phyloP scores from a whole-genome alignment of 176 grass and related monocot species.

The Aegilops sharonensis region DNA sequence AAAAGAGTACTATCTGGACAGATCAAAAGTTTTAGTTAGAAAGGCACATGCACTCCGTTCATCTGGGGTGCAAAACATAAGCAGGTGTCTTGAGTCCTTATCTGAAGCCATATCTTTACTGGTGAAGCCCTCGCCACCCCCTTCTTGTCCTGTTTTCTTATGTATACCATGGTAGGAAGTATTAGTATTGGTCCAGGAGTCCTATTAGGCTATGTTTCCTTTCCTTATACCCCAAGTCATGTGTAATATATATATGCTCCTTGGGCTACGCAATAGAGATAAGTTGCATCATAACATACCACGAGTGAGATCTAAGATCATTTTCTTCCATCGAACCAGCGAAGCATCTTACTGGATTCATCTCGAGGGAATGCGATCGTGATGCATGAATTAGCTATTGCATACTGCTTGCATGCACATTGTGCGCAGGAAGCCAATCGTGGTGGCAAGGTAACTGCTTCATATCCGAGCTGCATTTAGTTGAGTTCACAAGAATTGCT shows the following conservation, averaged over 20 bases:
- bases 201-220: too few species aligned
- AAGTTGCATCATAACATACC: too few species aligned
- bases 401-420: constrained; percentile 72
- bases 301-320: constrained; percentile 3
- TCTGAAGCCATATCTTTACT: constrained; percentile 83
- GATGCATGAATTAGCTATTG: constrained; percentile 62
- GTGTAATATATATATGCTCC: too few species aligned
- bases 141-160: background rate
- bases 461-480: background rate
- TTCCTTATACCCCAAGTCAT: too few species aligned
- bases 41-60: constrained; percentile 60
- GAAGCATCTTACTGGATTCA: constrained; percentile 37
- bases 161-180: constrained; percentile 2
- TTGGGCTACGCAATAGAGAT: too few species aligned
- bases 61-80: constrained; percentile 55
- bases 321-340: constrained; percentile 39
- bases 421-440: constrained; percentile 75
- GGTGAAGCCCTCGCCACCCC: constrained; percentile 31
- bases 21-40: constrained; percentile 67
- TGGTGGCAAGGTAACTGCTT: constrained; percentile 50
- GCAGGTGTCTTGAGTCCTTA: constrained; percentile 56
- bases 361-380: constrained; percentile 24
- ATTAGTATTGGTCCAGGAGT: too few species aligned
- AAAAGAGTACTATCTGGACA: constrained; percentile 55
- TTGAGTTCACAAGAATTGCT: background rate